Evolutionary conservation across 129 eudicot species (phyloP).

Genomic region (Helianthus annuus): HanXRQr2.0-SUNRISE NC_035444.2:6842129-6842628

Average conservation of each 20-base stretch:
- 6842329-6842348: conserved; percentile 49
- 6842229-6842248: conserved; percentile 73
- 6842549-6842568: conserved; percentile 78
- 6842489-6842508: conserved; percentile 52
- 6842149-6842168: no score
- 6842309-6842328: conserved; percentile 71
- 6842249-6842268: conserved; percentile 67
- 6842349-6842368: background rate
- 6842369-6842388: background rate
- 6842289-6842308: conserved; percentile 65
- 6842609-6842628: background rate
- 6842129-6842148: no score
- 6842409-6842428: background rate
- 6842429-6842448: conserved; percentile 16
- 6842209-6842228: conserved; percentile 50
- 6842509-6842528: conserved; percentile 43
- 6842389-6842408: background rate
- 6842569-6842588: conserved; percentile 14
- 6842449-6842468: conserved; percentile 74
- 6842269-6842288: conserved; percentile 62
- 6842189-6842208: background rate
- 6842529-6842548: conserved; percentile 70
- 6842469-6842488: conserved; percentile 63
- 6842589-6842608: background rate
- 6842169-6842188: background rate